These are phyloP conservation scores for Termitomyces sp. DNA, from an alignment of 768 basidiomycete genomes.

Conservation along the genomic window DNA sequence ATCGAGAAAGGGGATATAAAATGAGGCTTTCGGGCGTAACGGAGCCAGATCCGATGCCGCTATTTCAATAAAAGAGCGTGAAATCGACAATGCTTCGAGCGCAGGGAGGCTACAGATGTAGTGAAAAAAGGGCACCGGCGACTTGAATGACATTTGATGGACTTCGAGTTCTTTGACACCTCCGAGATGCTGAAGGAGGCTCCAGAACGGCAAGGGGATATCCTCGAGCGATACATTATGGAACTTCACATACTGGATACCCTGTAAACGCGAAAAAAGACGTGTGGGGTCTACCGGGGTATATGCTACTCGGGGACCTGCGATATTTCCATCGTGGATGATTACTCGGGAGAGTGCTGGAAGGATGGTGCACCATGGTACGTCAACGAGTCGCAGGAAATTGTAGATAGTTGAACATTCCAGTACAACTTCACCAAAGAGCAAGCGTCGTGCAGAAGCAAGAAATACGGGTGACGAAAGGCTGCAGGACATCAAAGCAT, in stretches of 20 bases:
- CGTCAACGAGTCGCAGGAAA: conserved; percentile 23
- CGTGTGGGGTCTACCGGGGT: conserved; percentile 11
- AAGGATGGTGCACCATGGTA: conserved; percentile 22
- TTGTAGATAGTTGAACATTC: conserved; percentile 17
- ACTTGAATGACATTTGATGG: conserved; percentile 18
- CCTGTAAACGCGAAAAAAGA: conserved; percentile 9
- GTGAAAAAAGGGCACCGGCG: conserved; percentile 18
- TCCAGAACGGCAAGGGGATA: conserved; percentile 22
- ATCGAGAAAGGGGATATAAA: conserved; percentile 18
- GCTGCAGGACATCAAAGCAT: conserved; percentile 22
- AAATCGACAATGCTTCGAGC: conserved; percentile 21
- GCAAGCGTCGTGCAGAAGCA: conserved; percentile 19
- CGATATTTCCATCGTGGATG: conserved; percentile 12
- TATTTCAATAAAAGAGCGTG: conserved; percentile 17
- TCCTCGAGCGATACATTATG: conserved; percentile 18
- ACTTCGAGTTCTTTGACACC: conserved; percentile 21
- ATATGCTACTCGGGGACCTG: conserved; percentile 5
- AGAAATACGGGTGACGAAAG: conserved; percentile 22
- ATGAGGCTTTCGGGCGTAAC: conserved; percentile 10
- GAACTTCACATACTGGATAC: conserved; percentile 16
- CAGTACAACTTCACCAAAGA: conserved; percentile 24
- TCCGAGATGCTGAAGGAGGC: conserved; percentile 18
- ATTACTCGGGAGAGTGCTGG: conserved; percentile 17
- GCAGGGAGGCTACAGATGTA: conserved; percentile 22
- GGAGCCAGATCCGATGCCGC: conserved; percentile 5